These are phyloP conservation scores for Corchorus olitorius DNA, from an alignment of 345 rosid species.

Conservation along the genomic window DNA sequence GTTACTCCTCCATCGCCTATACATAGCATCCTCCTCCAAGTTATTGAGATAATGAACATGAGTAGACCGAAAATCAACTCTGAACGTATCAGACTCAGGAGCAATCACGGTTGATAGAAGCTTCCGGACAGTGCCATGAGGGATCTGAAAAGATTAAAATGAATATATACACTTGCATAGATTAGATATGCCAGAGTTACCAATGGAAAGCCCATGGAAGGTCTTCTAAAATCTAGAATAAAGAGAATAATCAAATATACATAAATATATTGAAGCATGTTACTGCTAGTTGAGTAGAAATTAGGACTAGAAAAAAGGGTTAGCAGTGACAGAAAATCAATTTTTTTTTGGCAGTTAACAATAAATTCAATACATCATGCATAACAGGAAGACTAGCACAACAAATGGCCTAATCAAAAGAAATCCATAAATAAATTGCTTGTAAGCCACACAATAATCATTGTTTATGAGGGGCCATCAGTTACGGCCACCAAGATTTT, in stretches of 20 bases:
- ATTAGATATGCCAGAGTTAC: slow-evolving; percentile 1
- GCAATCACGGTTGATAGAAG: slow-evolving; percentile 68
- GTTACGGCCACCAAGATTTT: neutral
- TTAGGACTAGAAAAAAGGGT: neutral
- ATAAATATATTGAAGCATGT: neutral
- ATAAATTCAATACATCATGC: neutral
- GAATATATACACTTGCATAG: slow-evolving; percentile 17
- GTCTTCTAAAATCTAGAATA: neutral
- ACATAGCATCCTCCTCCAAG: slow-evolving; percentile 97
- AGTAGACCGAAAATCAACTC: slow-evolving; percentile 87
- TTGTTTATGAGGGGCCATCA: neutral
- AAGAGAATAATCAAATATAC: neutral
- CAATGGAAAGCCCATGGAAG: neutral
- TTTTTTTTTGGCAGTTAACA: neutral
- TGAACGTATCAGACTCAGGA: slow-evolving; percentile 70
- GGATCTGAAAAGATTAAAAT: slow-evolving; percentile 56
- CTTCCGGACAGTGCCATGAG: slow-evolving; percentile 54
- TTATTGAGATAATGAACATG: slow-evolving; percentile 94
- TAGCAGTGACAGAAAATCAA: neutral
- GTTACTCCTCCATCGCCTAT: slow-evolving; percentile 92
- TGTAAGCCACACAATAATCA: neutral
- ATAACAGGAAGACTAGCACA: neutral
- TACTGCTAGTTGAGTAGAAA: neutral
- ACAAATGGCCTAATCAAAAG: neutral
- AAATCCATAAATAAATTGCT: neutral